Percentiles rank a stretch among this genome's conserved stretches.
phyloP scores from a whole-genome alignment of 305 asterid species.

The Andrographis paniculata region DNA sequence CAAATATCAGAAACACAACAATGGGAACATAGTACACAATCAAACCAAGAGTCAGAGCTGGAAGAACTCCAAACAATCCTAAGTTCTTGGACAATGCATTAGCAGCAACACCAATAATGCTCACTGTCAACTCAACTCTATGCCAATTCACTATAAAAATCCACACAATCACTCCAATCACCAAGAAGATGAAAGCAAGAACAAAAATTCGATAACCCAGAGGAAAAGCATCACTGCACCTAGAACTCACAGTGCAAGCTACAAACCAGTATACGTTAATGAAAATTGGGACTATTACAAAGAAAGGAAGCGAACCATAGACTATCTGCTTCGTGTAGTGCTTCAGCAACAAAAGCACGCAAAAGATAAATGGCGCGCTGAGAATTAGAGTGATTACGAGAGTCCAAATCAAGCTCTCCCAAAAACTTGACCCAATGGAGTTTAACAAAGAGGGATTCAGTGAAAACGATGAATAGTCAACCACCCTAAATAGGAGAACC shows the following conservation, averaged over 20 bases:
- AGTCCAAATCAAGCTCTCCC: conserved; percentile 72
- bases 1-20: conserved; percentile 65
- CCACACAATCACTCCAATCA: conserved; percentile 80
- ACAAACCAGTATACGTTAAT: conserved; percentile 82
- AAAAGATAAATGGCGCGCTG: conserved; percentile 49
- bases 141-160: conserved; percentile 75
- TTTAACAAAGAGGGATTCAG: conserved; percentile 20
- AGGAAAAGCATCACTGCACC: conserved; percentile 68
- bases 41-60: conserved; percentile 49
- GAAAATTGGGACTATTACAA: conserved; percentile 63
- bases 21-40: conserved; percentile 63
- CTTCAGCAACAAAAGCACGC: conserved; percentile 62
- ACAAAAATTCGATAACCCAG: conserved; percentile 56
- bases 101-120: conserved; percentile 66
- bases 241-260: conserved; percentile 68
- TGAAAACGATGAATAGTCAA: conserved; percentile 9
- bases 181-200: conserved; percentile 57
- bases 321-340: conserved; percentile 84
- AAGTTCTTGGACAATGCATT: conserved; percentile 59
- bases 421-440: conserved; percentile 28
- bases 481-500: conserved; percentile 2
- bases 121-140: conserved; percentile 83
- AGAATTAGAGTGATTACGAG: conserved; percentile 58
- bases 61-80: conserved; percentile 73
- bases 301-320: conserved; percentile 69